Conservation (phyloP, 2,329 filamentous ascomycete species). For the Dothidotthia symphoricarpi region DNA sequence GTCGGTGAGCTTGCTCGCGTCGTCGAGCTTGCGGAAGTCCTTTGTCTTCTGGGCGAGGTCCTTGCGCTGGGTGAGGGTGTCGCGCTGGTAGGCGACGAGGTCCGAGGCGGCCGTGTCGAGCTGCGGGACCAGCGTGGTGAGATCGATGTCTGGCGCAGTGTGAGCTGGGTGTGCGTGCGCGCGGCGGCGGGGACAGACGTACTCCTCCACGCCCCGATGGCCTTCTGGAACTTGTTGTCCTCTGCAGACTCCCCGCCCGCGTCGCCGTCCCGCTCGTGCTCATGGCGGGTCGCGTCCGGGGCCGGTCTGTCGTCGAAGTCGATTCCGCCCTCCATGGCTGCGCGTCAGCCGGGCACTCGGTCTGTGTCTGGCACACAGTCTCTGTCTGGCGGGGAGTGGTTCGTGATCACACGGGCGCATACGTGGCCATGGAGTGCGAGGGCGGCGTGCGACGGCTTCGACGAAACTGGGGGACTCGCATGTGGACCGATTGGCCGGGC, state of each 20-base stretch:
- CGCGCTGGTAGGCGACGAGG: slow-evolving; percentile 87
- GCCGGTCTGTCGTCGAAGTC: slow-evolving; percentile 27
- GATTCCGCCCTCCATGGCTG: slow-evolving; percentile 38
- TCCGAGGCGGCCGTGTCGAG: slow-evolving; percentile 94
- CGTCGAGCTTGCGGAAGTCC: slow-evolving; percentile 91
- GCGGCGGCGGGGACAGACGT: slow-evolving; percentile 28
- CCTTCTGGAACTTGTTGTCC: slow-evolving; percentile 89
- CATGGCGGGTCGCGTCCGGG: slow-evolving; percentile 22
- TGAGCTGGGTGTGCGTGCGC: slow-evolving; percentile 10
- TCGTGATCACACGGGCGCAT: no score
- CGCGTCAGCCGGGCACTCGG: no score
- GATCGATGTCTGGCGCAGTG: slow-evolving; percentile 68
- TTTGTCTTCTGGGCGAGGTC: slow-evolving; percentile 99
- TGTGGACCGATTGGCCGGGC: no score
- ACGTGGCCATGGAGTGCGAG: not conserved
- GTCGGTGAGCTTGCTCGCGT: slow-evolving; percentile 79
- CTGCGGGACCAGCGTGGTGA: slow-evolving; percentile 76
- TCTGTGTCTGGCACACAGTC: no score
- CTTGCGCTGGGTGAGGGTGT: slow-evolving; percentile 93
- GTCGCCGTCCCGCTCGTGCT: slow-evolving; percentile 7
- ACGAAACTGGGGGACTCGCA: no score
- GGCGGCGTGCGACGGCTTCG: not conserved
- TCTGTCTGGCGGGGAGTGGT: no score
- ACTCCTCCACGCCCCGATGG: slow-evolving; percentile 96
- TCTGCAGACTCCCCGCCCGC: slow-evolving; percentile 47